Base-by-base conservation (phyloP, 345 rosid species). In the Sisymbrium irio region DNA sequence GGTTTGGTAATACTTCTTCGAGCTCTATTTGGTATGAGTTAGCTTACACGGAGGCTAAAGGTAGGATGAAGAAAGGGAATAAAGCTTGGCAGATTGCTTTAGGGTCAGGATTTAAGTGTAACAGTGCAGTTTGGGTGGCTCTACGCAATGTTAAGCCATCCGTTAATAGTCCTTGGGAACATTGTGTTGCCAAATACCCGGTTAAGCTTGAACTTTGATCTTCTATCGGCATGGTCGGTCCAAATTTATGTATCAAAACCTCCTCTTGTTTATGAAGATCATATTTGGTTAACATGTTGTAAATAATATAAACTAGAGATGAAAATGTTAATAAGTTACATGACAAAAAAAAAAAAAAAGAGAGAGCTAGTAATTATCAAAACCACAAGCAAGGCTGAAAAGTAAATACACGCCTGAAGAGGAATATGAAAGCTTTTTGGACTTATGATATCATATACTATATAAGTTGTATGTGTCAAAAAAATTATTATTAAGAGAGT, bases 21-120 rank as follows among this genome's bases (percentile, higher is more conserved):
- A 76, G 79, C 36, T 76, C 79, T 18, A 61, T 76, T 53, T 76
- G 79, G 79, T 76, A 76, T 41, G 79, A 76, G 41, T 35, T 76
- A 4, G 79, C 79, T 54, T 76, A 76, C 2, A 70, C 65, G 1
- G 79, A 76, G 19, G 79, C 79, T 0, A 76, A 76, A 70, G 75
- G 79, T 45, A 76, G 79, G 60, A 69, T 76, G 75, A 62, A 69
- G 44, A 69, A 69, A 51, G 75, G 79, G 5, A 47, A 76, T 66
- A 62, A 70, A 69, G 75, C 64, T 62, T 76, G 79, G 79, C 79
- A 76, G 75, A 76, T 76, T 69, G 79, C 75, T 44, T 69, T 76
- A 44, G 79, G 79, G 13, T 62, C 79, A 33, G 79, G 79, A 27
- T 76, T 76, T 64, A 76, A 76, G 71, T 74, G 78, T 66, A 74